Conservation (phyloP, 2,329 filamentous ascomycete genomes). For the Ophiostoma fasciatum region DNA sequence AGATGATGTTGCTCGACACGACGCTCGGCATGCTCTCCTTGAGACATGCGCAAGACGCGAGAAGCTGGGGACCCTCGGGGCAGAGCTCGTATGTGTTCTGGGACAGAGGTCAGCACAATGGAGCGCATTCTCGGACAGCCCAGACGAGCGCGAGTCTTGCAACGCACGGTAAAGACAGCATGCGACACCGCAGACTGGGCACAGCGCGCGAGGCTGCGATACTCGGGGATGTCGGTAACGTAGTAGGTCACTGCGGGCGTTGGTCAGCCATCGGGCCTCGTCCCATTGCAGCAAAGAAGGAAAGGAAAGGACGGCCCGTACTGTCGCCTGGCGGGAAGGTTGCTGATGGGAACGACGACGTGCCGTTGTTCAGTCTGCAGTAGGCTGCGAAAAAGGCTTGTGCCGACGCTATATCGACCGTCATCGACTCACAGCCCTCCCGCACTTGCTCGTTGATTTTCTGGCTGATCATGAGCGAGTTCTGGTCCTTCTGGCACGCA, state of each 20-base stretch:
- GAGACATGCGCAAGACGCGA: slow-evolving; percentile 38
- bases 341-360: slow-evolving; percentile 31
- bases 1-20: slow-evolving; percentile 29
- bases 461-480: slow-evolving; percentile 27
- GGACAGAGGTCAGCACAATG: too few species aligned
- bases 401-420: slow-evolving; percentile 32
- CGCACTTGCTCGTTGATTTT: slow-evolving; percentile 28
- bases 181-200: slow-evolving; percentile 28
- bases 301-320: slow-evolving; percentile 17
- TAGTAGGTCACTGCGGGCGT: slow-evolving; percentile 33
- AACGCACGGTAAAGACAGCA: slow-evolving; percentile 27
- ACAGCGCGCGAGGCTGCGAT: slow-evolving; percentile 27
- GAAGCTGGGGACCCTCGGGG: slow-evolving; percentile 28
- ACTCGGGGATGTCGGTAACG: slow-evolving; percentile 35
- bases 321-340: slow-evolving; percentile 35
- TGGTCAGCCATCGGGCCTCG: background rate
- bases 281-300: background rate
- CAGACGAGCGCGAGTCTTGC: slow-evolving; percentile 10
- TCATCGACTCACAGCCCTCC: slow-evolving; percentile 29
- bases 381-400: slow-evolving; percentile 36
- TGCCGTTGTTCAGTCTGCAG: slow-evolving; percentile 34
- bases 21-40: slow-evolving; percentile 30
- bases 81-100: slow-evolving; percentile 27
- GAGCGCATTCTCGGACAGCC: too few species aligned
- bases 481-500: slow-evolving; percentile 35